Evolutionary conservation across 768 basidiomycete genomes (phyloP).

Genomic region (Termitomyces sp.): DNA sequence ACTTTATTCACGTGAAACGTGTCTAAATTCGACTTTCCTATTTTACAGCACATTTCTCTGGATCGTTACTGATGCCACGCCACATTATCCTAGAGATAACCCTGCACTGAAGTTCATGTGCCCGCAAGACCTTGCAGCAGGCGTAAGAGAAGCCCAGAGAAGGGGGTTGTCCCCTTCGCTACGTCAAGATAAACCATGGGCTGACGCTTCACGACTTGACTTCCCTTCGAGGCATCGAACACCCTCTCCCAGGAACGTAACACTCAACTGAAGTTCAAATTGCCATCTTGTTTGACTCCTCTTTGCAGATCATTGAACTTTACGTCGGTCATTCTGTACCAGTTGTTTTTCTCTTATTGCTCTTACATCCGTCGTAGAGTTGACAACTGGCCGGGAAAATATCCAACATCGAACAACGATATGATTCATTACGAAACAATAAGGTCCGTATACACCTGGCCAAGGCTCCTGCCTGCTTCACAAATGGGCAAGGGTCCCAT

Average conservation of each 20-base stretch:
- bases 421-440: conserved; percentile 27
- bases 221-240: background rate
- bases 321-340: background rate
- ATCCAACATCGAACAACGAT: background rate
- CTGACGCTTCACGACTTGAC: background rate
- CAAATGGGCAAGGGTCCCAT: conserved; percentile 34
- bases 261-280: background rate
- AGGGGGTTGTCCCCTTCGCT: background rate
- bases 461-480: conserved; percentile 37
- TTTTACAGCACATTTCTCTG: background rate
- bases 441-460: conserved; percentile 43
- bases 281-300: background rate
- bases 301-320: background rate
- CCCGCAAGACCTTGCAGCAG: background rate
- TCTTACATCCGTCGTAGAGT: background rate
- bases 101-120: background rate
- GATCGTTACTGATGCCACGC: conserved; percentile 1
- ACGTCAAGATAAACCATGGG: background rate
- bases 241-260: background rate
- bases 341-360: background rate
- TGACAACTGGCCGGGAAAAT: background rate
- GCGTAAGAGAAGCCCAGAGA: background rate
- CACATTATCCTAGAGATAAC: background rate
- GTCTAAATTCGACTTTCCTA: background rate
- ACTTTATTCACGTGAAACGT: background rate